Conservation (phyloP, 345 rosid species). For the Abelmoschus esculentus region DNA sequence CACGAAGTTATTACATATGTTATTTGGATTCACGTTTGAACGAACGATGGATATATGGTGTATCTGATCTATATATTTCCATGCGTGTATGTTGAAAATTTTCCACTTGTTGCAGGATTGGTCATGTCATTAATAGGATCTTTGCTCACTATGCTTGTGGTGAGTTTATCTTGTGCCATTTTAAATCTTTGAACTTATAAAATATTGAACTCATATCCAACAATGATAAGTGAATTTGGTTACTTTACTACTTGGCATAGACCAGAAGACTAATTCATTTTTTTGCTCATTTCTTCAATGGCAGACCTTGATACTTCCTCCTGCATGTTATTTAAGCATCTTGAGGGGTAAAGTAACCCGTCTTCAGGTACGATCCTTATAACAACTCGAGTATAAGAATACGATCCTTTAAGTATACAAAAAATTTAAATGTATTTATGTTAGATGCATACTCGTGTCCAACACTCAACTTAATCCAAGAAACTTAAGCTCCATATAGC, state of each 20-base stretch:
- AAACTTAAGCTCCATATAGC: no score
- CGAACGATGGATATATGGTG: no score
- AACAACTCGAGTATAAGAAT: neutral
- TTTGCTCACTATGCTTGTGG: slow-evolving; percentile 86
- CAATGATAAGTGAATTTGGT: neutral
- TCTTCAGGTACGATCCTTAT: slow-evolving; percentile 40
- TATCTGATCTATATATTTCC: no score
- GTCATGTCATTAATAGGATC: slow-evolving; percentile 89
- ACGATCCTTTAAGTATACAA: neutral
- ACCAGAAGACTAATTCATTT: neutral
- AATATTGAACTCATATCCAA: neutral
- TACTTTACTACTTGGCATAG: neutral
- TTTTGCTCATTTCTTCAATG: slow-evolving; percentile 1
- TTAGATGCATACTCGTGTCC: neutral
- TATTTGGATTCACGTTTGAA: neutral
- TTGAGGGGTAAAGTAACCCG: slow-evolving; percentile 42
- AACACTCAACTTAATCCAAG: no score
- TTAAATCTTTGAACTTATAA: neutral
- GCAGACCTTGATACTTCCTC: slow-evolving; percentile 93
- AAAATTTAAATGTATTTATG: neutral
- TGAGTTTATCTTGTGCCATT: slow-evolving; percentile 26
- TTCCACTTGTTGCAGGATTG: slow-evolving; percentile 41
- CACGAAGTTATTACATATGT: neutral
- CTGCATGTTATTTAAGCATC: slow-evolving; percentile 85
- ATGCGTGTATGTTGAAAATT: neutral